Conservation (phyloP, 345 rosid genomes). For the Physaria fendleri region DNA sequence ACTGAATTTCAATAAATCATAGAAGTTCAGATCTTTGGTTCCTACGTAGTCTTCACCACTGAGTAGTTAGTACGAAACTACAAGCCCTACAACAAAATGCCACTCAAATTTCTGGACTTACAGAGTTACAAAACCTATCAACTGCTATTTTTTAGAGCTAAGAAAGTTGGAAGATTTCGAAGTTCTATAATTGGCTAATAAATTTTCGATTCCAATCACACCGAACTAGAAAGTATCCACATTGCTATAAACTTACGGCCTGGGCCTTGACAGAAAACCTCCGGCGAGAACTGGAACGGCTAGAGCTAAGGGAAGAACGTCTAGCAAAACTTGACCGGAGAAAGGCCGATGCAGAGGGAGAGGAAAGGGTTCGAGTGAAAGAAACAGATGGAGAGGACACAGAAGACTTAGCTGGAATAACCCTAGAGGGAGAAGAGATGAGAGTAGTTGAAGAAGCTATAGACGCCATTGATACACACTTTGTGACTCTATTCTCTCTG, state of each 20-base stretch:
- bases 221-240: not conserved
- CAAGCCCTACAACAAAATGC: not conserved
- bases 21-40: not conserved
- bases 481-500: not conserved
- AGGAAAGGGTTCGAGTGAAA: constrained; percentile 35
- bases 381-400: constrained; percentile 33
- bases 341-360: constrained; percentile 40
- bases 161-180: not conserved
- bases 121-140: not conserved
- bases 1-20: not conserved
- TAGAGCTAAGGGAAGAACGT: constrained; percentile 37
- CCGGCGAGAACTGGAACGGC: constrained; percentile 41
- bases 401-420: constrained; percentile 32
- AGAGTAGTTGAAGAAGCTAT: constrained; percentile 55
- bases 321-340: constrained; percentile 42
- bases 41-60: not conserved
- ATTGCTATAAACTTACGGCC: constrained; percentile 36
- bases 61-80: not conserved
- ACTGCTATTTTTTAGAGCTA: not conserved
- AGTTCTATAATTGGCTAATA: not conserved
- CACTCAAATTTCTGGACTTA: not conserved
- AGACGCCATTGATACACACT: constrained; percentile 53
- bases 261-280: constrained; percentile 58
- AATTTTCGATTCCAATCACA: not conserved
- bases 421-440: constrained; percentile 48